These are phyloP conservation scores for Oryza australiensis DNA, from an alignment of 176 grass and related monocot genomes.

Conservation along the genomic window DNA sequence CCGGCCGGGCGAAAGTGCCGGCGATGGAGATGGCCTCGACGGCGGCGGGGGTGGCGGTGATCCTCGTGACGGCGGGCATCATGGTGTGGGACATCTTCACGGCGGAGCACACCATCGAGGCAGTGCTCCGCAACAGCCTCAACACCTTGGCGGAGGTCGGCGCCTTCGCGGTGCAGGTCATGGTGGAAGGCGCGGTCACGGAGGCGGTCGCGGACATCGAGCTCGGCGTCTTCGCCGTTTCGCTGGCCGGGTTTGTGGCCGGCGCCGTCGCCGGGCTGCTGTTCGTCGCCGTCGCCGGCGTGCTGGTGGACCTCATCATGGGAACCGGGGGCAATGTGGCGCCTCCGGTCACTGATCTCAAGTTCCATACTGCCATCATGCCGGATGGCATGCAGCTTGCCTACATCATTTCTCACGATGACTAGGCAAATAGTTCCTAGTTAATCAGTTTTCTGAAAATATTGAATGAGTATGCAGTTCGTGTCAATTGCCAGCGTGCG, in stretches of 20 bases:
- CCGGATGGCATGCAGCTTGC: background rate
- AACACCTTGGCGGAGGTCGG: background rate
- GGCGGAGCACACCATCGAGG: background rate
- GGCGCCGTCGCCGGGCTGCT: background rate
- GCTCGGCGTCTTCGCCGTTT: background rate
- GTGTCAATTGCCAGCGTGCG: too few relatives aligned
- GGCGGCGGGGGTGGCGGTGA: background rate
- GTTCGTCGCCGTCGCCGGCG: too few relatives aligned
- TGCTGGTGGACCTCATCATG: background rate
- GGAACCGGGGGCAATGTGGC: background rate
- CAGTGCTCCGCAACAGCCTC: background rate
- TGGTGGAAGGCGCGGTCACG: background rate
- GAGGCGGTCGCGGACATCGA: background rate
- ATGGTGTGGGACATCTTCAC: background rate
- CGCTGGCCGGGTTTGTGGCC: background rate
- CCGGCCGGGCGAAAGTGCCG: background rate
- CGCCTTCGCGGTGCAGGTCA: background rate
- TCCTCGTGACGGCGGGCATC: background rate
- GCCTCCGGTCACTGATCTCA: background rate
- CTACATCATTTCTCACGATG: background rate
- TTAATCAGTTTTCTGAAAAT: too few relatives aligned
- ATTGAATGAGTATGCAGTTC: too few relatives aligned
- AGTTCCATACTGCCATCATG: background rate
- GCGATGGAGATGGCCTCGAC: background rate
- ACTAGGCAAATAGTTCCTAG: too few relatives aligned